Percentiles rank a stretch among this genome's conserved stretches.
phyloP scores from a whole-genome alignment of 2,329 filamentous ascomycete genomes.

The Botrytis elliptica region DNA sequence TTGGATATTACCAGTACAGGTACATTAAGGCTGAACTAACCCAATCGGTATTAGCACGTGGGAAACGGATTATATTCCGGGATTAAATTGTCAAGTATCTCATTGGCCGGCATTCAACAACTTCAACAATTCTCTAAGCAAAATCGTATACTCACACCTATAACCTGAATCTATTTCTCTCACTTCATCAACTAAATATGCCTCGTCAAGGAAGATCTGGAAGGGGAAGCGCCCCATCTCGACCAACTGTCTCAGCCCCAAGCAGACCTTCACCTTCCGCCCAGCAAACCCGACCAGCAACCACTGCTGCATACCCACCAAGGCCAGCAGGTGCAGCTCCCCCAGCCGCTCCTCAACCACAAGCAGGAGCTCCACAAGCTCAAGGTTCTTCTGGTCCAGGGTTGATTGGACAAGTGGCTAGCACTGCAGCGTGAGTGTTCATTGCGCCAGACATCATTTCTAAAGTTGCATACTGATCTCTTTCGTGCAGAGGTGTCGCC shows the following conservation, averaged over 20 bases:
- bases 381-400: conserved; percentile 65
- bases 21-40: neutral
- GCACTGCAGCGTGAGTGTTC: conserved; percentile 87
- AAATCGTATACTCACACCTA: neutral
- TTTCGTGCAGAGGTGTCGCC: conserved; percentile 75
- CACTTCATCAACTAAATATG: conserved; percentile 52
- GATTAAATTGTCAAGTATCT: conserved; percentile 13
- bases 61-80: neutral
- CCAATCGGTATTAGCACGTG: neutral
- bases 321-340: conserved; percentile 52
- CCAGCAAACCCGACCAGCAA: conserved; percentile 67
- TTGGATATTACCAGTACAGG: too few species aligned
- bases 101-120: conserved; percentile 1
- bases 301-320: conserved; percentile 58
- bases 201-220: conserved; percentile 73
- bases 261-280: conserved; percentile 49
- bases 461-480: neutral
- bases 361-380: conserved; percentile 35
- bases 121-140: conserved; percentile 7
- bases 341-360: conserved; percentile 36
- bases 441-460: neutral
- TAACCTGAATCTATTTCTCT: neutral
- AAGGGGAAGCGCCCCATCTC: conserved; percentile 55
- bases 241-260: conserved; percentile 58
- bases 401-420: conserved; percentile 94